Percentiles rank a stretch among this genome's conserved stretches.
Conservation (phyloP, 1,284 basidiomycete species). For the Testicularia cyperi region DNA sequence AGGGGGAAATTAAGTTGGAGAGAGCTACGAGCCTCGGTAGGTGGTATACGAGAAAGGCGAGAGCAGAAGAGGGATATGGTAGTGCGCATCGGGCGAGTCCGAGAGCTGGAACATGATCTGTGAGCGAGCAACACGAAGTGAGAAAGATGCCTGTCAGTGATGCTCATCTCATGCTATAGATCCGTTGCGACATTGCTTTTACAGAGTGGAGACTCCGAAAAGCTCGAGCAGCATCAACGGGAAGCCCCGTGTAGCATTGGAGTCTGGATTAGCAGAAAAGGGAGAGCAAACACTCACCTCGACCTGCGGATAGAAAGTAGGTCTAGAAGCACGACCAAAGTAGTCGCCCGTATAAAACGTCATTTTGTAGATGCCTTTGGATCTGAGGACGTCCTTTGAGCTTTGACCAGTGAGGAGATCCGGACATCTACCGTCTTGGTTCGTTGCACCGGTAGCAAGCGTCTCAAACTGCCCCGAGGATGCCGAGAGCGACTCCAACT, state of each 20-base stretch:
- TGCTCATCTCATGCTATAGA: neutral
- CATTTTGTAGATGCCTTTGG: slow-evolving; percentile 74
- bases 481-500: slow-evolving; percentile 21
- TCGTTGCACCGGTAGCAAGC: slow-evolving; percentile 67
- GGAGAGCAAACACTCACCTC: slow-evolving; percentile 68
- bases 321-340: slow-evolving; percentile 69
- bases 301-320: slow-evolving; percentile 83
- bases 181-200: no score
- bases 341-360: slow-evolving; percentile 80
- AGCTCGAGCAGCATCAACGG: no score
- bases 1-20: neutral
- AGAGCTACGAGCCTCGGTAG: slow-evolving; percentile 69
- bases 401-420: slow-evolving; percentile 67
- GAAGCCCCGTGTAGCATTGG: no score
- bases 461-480: slow-evolving; percentile 12
- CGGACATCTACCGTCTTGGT: slow-evolving; percentile 77
- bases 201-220: no score
- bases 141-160: neutral
- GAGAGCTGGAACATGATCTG: slow-evolving; percentile 49
- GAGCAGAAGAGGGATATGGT: slow-evolving; percentile 86
- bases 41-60: slow-evolving; percentile 91
- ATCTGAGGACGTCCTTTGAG: slow-evolving; percentile 60
- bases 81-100: slow-evolving; percentile 64
- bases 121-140: neutral
- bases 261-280: no score